A percentile compares a stretch with the other conserved stretches of the same genome.
phyloP scores from a whole-genome alignment of 2,329 filamentous ascomycete species.

The Endoconidiophora laricicola region DNA sequence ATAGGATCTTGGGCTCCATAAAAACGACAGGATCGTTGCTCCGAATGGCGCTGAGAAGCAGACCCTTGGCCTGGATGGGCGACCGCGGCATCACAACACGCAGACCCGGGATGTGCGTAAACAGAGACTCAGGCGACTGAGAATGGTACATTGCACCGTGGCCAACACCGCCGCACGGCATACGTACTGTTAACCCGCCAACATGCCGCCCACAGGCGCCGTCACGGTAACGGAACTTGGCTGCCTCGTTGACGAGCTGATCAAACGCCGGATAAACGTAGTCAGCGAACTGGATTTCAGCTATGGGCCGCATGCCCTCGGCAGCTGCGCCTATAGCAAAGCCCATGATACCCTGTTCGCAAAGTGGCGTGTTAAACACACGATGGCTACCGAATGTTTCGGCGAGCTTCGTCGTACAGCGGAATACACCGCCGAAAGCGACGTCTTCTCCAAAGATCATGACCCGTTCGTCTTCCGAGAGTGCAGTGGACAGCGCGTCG shows the following conservation, averaged over 20 bases:
- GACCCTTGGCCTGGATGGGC: conserved; percentile 73
- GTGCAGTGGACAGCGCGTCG: conserved; percentile 65
- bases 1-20: conserved; percentile 87
- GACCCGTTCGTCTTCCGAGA: conserved; percentile 70
- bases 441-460: conserved; percentile 94
- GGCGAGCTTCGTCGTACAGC: conserved; percentile 80
- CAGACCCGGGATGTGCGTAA: conserved; percentile 74
- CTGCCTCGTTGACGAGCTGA: conserved; percentile 84
- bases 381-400: conserved; percentile 74
- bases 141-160: conserved; percentile 81
- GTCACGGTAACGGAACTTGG: conserved; percentile 70
- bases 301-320: conserved; percentile 81
- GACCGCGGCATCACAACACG: conserved; percentile 75
- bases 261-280: conserved; percentile 90
- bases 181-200: conserved; percentile 70
- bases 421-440: conserved; percentile 89
- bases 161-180: conserved; percentile 81
- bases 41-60: conserved; percentile 61
- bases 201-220: conserved; percentile 39
- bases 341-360: conserved; percentile 85
- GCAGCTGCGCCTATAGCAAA: conserved; percentile 84
- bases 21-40: conserved; percentile 79
- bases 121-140: conserved; percentile 76
- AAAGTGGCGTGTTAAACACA: conserved; percentile 91
- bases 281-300: conserved; percentile 91